These are phyloP conservation scores for Papiliotrema flavescens DNA, from an alignment of 1,284 basidiomycete genomes.

Conservation along the genomic window DNA sequence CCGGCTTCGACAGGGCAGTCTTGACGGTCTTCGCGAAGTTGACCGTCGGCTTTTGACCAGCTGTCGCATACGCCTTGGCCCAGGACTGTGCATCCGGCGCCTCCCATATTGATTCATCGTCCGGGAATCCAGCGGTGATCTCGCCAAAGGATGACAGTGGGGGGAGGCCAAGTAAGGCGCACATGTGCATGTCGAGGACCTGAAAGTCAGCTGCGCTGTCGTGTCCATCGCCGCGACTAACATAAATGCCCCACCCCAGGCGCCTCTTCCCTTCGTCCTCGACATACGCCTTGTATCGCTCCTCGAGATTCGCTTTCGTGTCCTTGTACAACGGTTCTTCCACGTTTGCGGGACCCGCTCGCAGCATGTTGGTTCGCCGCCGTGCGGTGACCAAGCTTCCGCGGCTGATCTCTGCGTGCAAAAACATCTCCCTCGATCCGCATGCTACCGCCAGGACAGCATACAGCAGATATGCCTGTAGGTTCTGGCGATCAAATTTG, in stretches of 20 bases:
- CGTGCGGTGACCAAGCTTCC: conserved; percentile 31
- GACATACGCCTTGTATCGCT: conserved; percentile 12
- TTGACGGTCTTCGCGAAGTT: conserved; percentile 3
- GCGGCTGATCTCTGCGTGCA: conserved; percentile 35
- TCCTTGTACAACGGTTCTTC: conserved; percentile 11
- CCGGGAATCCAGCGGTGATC: conserved; percentile 23
- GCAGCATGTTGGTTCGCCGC: conserved; percentile 25
- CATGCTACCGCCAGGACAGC: conserved; percentile 27
- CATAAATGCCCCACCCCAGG: conserved; percentile 36
- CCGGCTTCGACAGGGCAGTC: not conserved
- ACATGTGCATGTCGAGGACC: conserved; percentile 31
- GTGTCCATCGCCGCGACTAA: conserved; percentile 10
- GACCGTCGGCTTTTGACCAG: not conserved
- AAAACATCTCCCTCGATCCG: conserved; percentile 35
- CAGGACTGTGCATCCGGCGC: conserved; percentile 24
- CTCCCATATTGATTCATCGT: conserved; percentile 26
- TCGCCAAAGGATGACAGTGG: conserved; percentile 27
- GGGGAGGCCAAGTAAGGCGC: conserved; percentile 22
- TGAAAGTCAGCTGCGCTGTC: conserved; percentile 3
- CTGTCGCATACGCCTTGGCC: conserved; percentile 5
- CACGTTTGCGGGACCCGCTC: conserved; percentile 15
- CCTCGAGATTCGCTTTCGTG: not conserved
- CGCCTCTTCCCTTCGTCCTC: conserved; percentile 31
- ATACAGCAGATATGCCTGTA: conserved; percentile 27
- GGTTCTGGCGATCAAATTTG: conserved; percentile 29